Conservation (phyloP, 805 yeast species). For the Saccharomycopsis vini region DNA sequence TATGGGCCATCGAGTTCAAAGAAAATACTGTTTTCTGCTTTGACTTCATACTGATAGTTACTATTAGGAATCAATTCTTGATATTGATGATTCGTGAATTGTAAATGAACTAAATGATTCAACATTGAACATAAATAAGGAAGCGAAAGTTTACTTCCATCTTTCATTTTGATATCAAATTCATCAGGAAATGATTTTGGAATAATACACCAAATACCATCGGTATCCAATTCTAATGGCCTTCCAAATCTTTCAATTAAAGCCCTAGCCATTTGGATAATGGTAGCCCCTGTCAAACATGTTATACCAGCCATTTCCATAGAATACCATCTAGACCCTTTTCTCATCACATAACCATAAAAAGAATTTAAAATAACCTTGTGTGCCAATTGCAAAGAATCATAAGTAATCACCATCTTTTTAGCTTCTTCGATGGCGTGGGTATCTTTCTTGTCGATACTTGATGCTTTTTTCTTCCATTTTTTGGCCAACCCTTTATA, state of each 20-base stretch:
- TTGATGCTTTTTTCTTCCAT: constrained; percentile 77
- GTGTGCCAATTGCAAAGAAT: constrained; percentile 92
- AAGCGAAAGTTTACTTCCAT: constrained; percentile 67
- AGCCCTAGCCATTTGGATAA: constrained; percentile 92
- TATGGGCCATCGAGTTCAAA: constrained; percentile 99
- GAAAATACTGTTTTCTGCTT: constrained; percentile 87
- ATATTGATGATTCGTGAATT: constrained; percentile 90
- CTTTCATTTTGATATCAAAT: constrained; percentile 55
- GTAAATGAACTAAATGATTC: constrained; percentile 83
- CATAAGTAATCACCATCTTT: constrained; percentile 89
- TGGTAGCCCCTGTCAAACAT: constrained; percentile 95
- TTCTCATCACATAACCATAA: constrained; percentile 98
- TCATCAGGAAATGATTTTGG: constrained; percentile 93
- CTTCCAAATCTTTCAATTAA: constrained; percentile 89
- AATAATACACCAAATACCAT: constrained; percentile 98
- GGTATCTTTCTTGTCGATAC: constrained; percentile 42
- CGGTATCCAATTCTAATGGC: constrained; percentile 94
- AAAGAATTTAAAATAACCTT: constrained; percentile 94
- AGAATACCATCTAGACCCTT: constrained; percentile 98
- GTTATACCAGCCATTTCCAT: constrained; percentile 99
- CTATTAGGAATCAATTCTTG: constrained; percentile 66
- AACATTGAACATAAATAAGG: constrained; percentile 96
- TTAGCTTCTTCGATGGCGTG: constrained; percentile 78
- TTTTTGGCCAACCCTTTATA: constrained; percentile 88
- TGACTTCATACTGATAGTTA: constrained; percentile 59